Evolutionary conservation across 2,329 filamentous ascomycete genomes (phyloP).

Genomic region (Neofusicoccum sp.): DNA sequence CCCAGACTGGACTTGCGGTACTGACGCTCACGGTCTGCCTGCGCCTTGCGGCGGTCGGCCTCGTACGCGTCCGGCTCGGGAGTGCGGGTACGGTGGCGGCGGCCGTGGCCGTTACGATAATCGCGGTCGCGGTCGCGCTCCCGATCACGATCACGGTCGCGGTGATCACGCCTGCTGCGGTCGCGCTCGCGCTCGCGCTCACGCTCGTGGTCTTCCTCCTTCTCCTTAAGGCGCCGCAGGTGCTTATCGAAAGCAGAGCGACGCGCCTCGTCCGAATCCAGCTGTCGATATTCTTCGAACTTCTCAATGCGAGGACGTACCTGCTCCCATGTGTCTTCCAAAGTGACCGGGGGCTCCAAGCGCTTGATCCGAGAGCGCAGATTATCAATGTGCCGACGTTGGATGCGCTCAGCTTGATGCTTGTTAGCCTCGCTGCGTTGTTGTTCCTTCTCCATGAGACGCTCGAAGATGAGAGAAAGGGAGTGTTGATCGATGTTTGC

Average conservation of each 20-base stretch:
- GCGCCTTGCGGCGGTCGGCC: conserved; percentile 89
- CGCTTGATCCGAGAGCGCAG: conserved; percentile 87
- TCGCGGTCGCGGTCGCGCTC: conserved; percentile 53
- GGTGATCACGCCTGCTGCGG: conserved; percentile 45
- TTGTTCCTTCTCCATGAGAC: conserved; percentile 82
- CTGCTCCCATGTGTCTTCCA: conserved; percentile 85
- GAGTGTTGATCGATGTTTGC: conserved; percentile 82
- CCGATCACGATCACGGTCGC: conserved; percentile 53
- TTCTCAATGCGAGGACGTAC: conserved; percentile 78
- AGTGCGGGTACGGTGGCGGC: conserved; percentile 67
- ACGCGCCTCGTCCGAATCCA: conserved; percentile 81
- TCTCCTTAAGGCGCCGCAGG: conserved; percentile 86
- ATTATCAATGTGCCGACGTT: conserved; percentile 81
- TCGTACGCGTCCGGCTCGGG: conserved; percentile 95
- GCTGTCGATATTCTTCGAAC: conserved; percentile 79
- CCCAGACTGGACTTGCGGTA: conserved; percentile 81
- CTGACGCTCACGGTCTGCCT: conserved; percentile 90
- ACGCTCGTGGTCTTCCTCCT: conserved; percentile 76
- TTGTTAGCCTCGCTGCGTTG: conserved; percentile 84
- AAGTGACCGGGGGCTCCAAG: conserved; percentile 78
- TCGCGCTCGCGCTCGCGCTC: conserved; percentile 62
- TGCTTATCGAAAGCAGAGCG: conserved; percentile 88
- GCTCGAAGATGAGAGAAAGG: conserved; percentile 79
- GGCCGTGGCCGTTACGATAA: conserved; percentile 44
- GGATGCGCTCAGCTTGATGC: conserved; percentile 77